Conservation (phyloP, 352 stramenopile genomes). For the Phytophthora nicotianae region DNA sequence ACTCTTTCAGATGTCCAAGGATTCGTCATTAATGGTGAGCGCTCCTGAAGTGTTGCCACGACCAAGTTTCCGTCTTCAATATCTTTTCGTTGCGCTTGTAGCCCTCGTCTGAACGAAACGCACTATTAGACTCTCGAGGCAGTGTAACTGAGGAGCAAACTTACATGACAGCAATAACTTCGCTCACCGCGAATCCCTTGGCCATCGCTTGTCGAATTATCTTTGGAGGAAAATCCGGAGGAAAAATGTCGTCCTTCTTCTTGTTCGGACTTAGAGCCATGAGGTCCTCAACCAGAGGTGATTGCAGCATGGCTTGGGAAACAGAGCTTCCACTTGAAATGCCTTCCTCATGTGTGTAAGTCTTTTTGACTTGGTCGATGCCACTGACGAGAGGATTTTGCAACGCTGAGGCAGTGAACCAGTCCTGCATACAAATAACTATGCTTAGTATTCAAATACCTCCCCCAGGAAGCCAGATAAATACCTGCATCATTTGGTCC, state of each 20-base stretch:
- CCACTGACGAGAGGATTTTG: constrained; percentile 54
- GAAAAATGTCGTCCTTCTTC: constrained; percentile 53
- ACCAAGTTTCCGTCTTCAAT: constrained; percentile 44
- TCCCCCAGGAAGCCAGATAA: not conserved
- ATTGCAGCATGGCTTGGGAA: constrained; percentile 44
- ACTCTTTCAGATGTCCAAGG: constrained; percentile 53
- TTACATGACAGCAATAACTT: constrained; percentile 66
- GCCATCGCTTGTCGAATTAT: constrained; percentile 57
- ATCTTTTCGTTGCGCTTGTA: constrained; percentile 55
- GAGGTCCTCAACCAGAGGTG: constrained; percentile 49
- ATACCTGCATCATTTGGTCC: constrained; percentile 65
- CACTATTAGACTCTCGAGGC: not conserved
- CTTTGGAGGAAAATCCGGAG: constrained; percentile 47
- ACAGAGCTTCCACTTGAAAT: constrained; percentile 24
- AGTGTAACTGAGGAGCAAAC: constrained; percentile 2
- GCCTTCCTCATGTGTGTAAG: constrained; percentile 30
- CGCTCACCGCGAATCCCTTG: constrained; percentile 52
- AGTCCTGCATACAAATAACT: constrained; percentile 37
- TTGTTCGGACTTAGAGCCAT: constrained; percentile 55
- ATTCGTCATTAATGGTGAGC: constrained; percentile 60
- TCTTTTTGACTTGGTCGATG: constrained; percentile 33
- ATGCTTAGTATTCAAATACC: not conserved
- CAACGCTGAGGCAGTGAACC: constrained; percentile 57
- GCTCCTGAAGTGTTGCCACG: constrained; percentile 45
- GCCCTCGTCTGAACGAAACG: constrained; percentile 44